These are phyloP conservation scores for Tulasnella sp. DNA, from an alignment of 768 basidiomycete genomes.

Conservation along the genomic window DNA sequence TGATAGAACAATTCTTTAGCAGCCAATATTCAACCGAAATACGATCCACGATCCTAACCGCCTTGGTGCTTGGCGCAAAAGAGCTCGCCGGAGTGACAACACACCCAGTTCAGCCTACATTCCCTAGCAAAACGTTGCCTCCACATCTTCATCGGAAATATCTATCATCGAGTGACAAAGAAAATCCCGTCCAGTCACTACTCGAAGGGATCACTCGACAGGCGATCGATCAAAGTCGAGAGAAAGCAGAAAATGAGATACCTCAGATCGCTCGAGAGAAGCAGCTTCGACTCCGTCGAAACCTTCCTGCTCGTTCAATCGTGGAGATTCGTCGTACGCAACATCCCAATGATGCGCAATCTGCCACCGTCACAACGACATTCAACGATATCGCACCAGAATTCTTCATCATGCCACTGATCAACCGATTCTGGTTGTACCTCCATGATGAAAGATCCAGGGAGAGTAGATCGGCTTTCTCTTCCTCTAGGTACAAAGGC, in stretches of 20 bases:
- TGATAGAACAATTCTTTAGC: slow-evolving; percentile 89
- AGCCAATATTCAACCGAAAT: slow-evolving; percentile 84
- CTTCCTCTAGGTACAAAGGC: slow-evolving; percentile 38
- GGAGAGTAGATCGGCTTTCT: slow-evolving; percentile 47
- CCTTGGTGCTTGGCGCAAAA: slow-evolving; percentile 71
- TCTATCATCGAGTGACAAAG: slow-evolving; percentile 31
- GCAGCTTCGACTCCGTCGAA: slow-evolving; percentile 44
- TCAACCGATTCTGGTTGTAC: slow-evolving; percentile 93
- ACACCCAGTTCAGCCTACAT: slow-evolving; percentile 31
- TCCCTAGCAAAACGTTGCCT: slow-evolving; percentile 76
- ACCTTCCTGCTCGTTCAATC: background rate
- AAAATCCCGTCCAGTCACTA: slow-evolving; percentile 39
- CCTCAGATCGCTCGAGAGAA: slow-evolving; percentile 62
- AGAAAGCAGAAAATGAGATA: slow-evolving; percentile 39
- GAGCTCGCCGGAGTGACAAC: slow-evolving; percentile 52
- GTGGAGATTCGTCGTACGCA: background rate
- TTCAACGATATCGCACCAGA: slow-evolving; percentile 61
- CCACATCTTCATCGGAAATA: slow-evolving; percentile 57
- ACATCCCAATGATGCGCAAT: background rate
- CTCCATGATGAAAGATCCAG: slow-evolving; percentile 71
- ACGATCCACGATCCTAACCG: slow-evolving; percentile 72
- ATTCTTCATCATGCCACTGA: slow-evolving; percentile 75
- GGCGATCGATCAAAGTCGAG: slow-evolving; percentile 49
- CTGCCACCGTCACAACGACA: slow-evolving; percentile 22
- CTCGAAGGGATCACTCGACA: slow-evolving; percentile 48